Evolutionary conservation across 495 filamentous ascomycete species (phyloP).

Genomic region (Podospora australis): DNA sequence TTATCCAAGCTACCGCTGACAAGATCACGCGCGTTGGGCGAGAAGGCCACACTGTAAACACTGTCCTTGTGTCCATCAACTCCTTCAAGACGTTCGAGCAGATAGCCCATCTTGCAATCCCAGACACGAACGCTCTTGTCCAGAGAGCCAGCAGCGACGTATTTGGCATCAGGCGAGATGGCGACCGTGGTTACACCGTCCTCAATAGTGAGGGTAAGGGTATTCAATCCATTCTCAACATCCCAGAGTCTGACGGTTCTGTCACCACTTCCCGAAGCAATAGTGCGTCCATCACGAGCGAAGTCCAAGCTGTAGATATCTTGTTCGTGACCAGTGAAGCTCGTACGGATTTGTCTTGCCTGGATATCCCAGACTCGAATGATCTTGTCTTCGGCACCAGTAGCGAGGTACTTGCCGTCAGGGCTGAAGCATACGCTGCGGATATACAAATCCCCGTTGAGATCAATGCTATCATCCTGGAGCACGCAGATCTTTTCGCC

Average conservation of each 20-base stretch:
- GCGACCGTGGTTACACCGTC: conserved; percentile 89
- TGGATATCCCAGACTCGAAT: conserved; percentile 89
- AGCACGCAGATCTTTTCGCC: conserved; percentile 73
- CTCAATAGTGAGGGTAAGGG: conserved; percentile 74
- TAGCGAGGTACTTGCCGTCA: conserved; percentile 81
- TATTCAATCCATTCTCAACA: conserved; percentile 65
- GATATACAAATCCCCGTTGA: conserved; percentile 82
- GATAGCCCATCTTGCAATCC: conserved; percentile 73
- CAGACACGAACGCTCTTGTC: conserved; percentile 89
- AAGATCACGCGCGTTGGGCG: conserved; percentile 78
- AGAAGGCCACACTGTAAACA: conserved; percentile 89
- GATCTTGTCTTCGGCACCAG: conserved; percentile 85
- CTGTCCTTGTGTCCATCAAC: conserved; percentile 85
- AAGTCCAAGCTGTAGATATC: conserved; percentile 94
- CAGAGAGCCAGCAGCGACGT: conserved; percentile 79
- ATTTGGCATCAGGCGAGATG: conserved; percentile 82
- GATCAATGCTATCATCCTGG: conserved; percentile 77
- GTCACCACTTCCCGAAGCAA: conserved; percentile 84
- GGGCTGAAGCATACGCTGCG: conserved; percentile 90
- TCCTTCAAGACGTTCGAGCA: conserved; percentile 78
- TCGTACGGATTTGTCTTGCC: conserved; percentile 66
- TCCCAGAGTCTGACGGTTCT: conserved; percentile 87
- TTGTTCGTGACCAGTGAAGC: conserved; percentile 81
- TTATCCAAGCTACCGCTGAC: conserved; percentile 88
- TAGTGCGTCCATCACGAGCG: conserved; percentile 76